Conservation (phyloP, 192 early-diverging fungal genomes). For the Coemansia sp. region DNA sequence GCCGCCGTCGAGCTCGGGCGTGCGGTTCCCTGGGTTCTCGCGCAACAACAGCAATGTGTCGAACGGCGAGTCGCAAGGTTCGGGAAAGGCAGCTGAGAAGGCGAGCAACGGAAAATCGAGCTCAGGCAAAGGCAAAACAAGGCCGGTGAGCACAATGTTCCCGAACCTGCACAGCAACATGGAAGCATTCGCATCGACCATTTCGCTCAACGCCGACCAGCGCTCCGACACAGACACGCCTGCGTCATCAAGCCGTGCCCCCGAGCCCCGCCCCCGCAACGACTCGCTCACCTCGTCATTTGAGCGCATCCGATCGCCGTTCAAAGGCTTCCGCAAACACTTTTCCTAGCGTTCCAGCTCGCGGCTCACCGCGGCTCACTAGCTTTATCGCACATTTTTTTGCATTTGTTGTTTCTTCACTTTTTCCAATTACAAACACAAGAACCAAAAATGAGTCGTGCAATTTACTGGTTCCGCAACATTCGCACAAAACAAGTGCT, state of each 20-base stretch:
- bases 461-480: constrained; percentile 51
- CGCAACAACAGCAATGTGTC: constrained; percentile 18
- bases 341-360: constrained; percentile 18
- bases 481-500: constrained; percentile 55
- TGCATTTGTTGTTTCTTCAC: too few relatives aligned
- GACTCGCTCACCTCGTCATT: constrained; percentile 49
- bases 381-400: too few relatives aligned
- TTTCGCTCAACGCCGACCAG: constrained; percentile 25
- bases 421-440: constrained; percentile 8
- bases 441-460: constrained; percentile 31
- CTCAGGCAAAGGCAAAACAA: neutral
- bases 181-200: constrained; percentile 24
- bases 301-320: constrained; percentile 52
- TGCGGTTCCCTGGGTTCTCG: constrained; percentile 28
- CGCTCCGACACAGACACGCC: constrained; percentile 9
- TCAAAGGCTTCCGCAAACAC: constrained; percentile 55
- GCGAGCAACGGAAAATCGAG: neutral
- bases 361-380: too few relatives aligned
- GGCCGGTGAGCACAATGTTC: constrained; percentile 39
- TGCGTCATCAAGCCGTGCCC: constrained; percentile 15
- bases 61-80: neutral
- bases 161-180: constrained; percentile 46
- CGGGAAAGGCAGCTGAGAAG: neutral
- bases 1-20: constrained; percentile 6
- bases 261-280: constrained; percentile 34